Evolutionary conservation across 768 basidiomycete species (phyloP), one percentile per base, ranked within the genome.

Genomic region (Leccinum uliginosum): DNA sequence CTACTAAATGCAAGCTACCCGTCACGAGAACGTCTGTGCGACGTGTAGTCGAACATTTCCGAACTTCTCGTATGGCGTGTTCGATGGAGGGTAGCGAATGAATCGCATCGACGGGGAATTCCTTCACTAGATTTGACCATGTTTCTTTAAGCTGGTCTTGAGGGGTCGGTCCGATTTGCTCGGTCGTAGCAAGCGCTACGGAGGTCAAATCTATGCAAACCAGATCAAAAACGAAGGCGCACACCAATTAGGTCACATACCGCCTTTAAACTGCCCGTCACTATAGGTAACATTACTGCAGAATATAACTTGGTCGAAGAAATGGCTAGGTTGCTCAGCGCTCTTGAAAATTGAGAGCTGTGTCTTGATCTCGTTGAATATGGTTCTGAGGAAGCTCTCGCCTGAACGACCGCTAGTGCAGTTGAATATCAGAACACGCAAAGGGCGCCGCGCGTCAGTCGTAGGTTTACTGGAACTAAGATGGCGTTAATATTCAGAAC

Each of bases 271-370:
- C 30, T 80, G 77, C 0, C 97, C 97, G 60, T 91, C 86, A 1
- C 83, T 80, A 66, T 96, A 99, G 0, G 97, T 99, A 30, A 97
- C 89, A 70, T 98, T 99, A 49, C 93, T 86, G 73, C 95, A 98
- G 72, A 99, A 98, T 47, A 98, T 83, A 56, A 95, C 90, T 50
- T 86, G 82, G 65, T 92, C 82, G 62, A 97, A 97, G 65, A 92
- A 86, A 9, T 60, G 59, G 14, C 66, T 70, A 1, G 75, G 59
- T 15, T 71, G 66, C 52, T 79, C 78, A 0, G 72, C 62, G n/a
- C 70, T 68, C 14, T 71, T 63, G 34, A 80, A 71, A 19, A 70
- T 55, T 56, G 74, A 61, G 12, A 90, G 75, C 51, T 79, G 84
- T 4, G 67, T 65, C 7, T 75, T 71, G 24, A 83, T 78, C 27